A percentile compares a stretch with the other conserved stretches of the same genome.
Evolutionary conservation across 2,329 filamentous ascomycete genomes (phyloP).

Genomic region (Claviceps sp.): DNA sequence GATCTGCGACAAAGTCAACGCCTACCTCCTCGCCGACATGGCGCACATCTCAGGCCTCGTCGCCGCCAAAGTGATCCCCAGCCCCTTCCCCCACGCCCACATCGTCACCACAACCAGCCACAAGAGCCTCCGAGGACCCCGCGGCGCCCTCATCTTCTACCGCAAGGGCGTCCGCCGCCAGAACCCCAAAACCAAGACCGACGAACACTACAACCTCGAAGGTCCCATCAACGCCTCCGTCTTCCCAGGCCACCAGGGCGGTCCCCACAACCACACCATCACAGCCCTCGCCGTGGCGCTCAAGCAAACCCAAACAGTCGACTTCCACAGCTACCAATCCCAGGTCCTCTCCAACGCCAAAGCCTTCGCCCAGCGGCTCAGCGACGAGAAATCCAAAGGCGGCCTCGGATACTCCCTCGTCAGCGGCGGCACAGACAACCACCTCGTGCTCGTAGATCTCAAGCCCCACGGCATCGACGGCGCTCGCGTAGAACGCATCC

Average conservation of each 20-base stretch:
- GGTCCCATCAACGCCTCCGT: slow-evolving; percentile 89
- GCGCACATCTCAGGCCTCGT: slow-evolving; percentile 93
- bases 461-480: slow-evolving; percentile 83
- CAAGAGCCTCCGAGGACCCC: slow-evolving; percentile 89
- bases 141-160: slow-evolving; percentile 98
- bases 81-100: slow-evolving; percentile 80
- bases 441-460: slow-evolving; percentile 84
- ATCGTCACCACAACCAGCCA: slow-evolving; percentile 97
- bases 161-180: slow-evolving; percentile 77
- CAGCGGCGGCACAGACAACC: slow-evolving; percentile 91
- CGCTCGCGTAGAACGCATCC: slow-evolving; percentile 74
- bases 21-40: slow-evolving; percentile 92
- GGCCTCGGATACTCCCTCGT: slow-evolving; percentile 80
- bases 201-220: slow-evolving; percentile 83
- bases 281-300: slow-evolving; percentile 87
- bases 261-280: slow-evolving; percentile 98
- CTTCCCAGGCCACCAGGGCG: slow-evolving; percentile 95
- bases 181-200: slow-evolving; percentile 73
- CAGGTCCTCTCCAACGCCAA: slow-evolving; percentile 86
- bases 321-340: slow-evolving; percentile 88
- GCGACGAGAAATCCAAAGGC: slow-evolving; percentile 57
- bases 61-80: slow-evolving; percentile 79
- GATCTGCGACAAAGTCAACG: slow-evolving; percentile 80
- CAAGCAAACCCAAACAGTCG: slow-evolving; percentile 78
- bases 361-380: slow-evolving; percentile 59